Evolutionary conservation across 441 rosid species (phyloP).

Genomic region (Populus hybrid): DNA sequence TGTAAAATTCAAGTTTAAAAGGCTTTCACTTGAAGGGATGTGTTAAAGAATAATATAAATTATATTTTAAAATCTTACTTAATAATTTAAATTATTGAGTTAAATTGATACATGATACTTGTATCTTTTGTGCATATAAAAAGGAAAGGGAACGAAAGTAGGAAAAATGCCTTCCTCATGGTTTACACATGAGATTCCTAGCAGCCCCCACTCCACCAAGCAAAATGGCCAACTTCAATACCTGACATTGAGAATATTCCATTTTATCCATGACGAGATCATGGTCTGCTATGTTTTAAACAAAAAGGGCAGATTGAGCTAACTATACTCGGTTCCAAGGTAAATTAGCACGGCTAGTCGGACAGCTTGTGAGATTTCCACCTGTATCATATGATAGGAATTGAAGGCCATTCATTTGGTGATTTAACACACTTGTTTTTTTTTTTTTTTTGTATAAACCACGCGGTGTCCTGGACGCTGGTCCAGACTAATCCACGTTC

Average conservation of each 20-base stretch:
- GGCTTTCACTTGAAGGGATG: rapidly evolving
- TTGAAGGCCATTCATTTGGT: conserved; percentile 4
- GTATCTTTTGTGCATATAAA: background rate
- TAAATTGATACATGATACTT: too few relatives aligned
- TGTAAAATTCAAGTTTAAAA: too few relatives aligned
- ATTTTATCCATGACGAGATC: conserved; percentile 13
- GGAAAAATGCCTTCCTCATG: conserved; percentile 24
- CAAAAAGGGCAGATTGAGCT: conserved; percentile 2
- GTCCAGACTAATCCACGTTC: too few relatives aligned
- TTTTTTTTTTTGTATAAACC: too few relatives aligned
- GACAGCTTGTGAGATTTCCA: background rate
- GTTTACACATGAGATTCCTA: conserved; percentile 35
- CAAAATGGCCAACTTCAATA: conserved; percentile 32
- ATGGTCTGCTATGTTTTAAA: conserved; percentile 3
- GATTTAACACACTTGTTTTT: conserved; percentile 10
- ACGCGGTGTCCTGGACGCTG: too few relatives aligned
- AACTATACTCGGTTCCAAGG: conserved; percentile 1
- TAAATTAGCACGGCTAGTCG: conserved; percentile 3
- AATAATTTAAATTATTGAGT: too few relatives aligned
- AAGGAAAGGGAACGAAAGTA: conserved; percentile 9
- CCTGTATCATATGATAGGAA: background rate
- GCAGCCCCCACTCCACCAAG: conserved; percentile 31
- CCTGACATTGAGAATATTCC: conserved; percentile 22
- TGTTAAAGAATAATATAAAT: too few relatives aligned
- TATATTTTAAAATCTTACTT: rapidly evolving